Evolutionary conservation across 1,284 basidiomycete species (phyloP).

Genomic region (Sporisorium reilianum): DNA sequence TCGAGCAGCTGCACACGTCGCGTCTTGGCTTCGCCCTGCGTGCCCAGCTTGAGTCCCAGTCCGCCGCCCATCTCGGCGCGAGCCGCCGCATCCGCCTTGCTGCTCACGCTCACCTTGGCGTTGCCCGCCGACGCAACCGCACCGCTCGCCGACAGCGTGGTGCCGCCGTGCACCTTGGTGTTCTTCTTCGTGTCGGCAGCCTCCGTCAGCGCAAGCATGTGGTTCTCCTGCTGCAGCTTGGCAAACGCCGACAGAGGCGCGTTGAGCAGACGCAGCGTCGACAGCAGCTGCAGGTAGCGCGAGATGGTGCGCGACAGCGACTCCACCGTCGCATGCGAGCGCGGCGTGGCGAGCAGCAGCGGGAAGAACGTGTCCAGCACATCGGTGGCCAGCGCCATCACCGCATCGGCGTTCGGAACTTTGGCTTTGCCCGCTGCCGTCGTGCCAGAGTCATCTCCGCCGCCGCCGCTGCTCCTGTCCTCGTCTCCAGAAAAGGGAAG

Average conservation of each 20-base stretch:
- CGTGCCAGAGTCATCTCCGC: conserved; percentile 1
- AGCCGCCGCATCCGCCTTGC: conserved; percentile 29
- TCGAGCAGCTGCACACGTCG: conserved; percentile 38
- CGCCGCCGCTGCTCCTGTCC: not conserved
- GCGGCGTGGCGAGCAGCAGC: conserved; percentile 41
- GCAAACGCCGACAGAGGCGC: conserved; percentile 54
- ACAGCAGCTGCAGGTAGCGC: conserved; percentile 35
- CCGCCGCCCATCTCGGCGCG: conserved; percentile 56
- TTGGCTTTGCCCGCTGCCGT: conserved; percentile 13
- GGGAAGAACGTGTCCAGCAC: conserved; percentile 55
- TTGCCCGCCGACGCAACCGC: conserved; percentile 44
- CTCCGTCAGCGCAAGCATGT: conserved; percentile 9
- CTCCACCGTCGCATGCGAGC: conserved; percentile 32
- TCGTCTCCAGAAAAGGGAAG: conserved; percentile 12
- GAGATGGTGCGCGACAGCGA: conserved; percentile 40
- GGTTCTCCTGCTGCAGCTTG: conserved; percentile 46
- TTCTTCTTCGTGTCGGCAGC: not conserved
- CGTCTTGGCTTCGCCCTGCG: conserved; percentile 38
- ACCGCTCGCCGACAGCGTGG: conserved; percentile 30
- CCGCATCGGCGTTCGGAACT: conserved; percentile 23
- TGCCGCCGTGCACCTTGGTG: conserved; percentile 4
- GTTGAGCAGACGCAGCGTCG: conserved; percentile 32
- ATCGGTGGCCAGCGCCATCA: conserved; percentile 46
- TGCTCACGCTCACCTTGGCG: conserved; percentile 25
- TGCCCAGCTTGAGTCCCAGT: conserved; percentile 44